A percentile compares a stretch with the other conserved stretches of the same genome.
These are phyloP conservation scores for Colletotrichum scovillei DNA, from an alignment of 2,329 filamentous ascomycete genomes.

Conservation along the genomic window DNA sequence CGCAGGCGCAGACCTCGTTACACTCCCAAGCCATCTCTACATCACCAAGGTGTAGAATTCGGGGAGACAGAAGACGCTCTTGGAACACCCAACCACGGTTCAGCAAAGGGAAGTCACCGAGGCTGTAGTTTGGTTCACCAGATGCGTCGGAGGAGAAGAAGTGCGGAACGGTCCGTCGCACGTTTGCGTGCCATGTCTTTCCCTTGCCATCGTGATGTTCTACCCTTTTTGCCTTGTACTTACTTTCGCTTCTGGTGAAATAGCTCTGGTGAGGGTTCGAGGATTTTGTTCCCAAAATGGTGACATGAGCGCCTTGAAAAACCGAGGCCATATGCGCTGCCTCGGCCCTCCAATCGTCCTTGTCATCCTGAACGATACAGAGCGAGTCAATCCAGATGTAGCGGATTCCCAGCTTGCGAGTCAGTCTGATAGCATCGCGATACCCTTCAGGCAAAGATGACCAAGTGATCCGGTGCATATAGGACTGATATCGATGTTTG, in stretches of 20 bases:
- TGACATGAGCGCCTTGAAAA: neutral
- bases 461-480: neutral
- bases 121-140: neutral
- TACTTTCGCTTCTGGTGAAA: neutral
- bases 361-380: neutral
- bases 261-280: neutral
- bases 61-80: neutral
- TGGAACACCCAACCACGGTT: neutral
- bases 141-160: neutral
- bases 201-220: neutral
- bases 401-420: neutral
- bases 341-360: neutral
- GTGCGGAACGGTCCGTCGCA: neutral
- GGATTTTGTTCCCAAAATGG: neutral
- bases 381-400: neutral
- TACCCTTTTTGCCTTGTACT: neutral
- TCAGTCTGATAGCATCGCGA: neutral
- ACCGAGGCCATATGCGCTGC: neutral
- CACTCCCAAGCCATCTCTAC: neutral
- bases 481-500: too few species aligned
- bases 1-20: neutral
- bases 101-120: neutral
- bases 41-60: neutral
- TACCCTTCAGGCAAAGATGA: neutral
- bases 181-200: neutral